Evolutionary conservation across 2,329 filamentous ascomycete genomes (phyloP), one percentile per base, ranked within the genome.

Genomic region (Fusarium agapanthi): DNA sequence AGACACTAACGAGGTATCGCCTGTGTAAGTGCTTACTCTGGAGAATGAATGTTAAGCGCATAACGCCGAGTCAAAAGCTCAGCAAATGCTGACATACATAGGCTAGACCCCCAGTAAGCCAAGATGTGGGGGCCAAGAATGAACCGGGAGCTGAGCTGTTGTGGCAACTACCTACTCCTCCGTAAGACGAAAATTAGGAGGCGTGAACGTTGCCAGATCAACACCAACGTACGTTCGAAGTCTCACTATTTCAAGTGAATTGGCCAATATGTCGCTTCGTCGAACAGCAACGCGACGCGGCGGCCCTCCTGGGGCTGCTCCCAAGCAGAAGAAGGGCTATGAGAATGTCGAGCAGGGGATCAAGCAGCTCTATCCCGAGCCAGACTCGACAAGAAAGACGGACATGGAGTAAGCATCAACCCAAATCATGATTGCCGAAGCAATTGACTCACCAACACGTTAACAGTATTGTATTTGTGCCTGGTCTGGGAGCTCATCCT

Each of bases 401-500:
- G 82, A 83, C 32, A 78, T 84, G 50, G 83, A 84, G 76, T 77
- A 51, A 61, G 76, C 56, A 22, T 34, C 20, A 11, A 3, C 22
- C 5, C 26, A 15, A 20, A 5, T 16, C 5, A 35, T 10, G 13
- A 4, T 3, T 11, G 4, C 7, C 1, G 6, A 32, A 26, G 4
- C 12, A 32, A 3, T 65, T 8, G 13, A 30, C 26, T 22, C 11
- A 44, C 20, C 28, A 18, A 56, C 16, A 6, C 15, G 14, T 2
- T 7, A 20, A 13, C 78, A 80, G 82, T 47, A 84, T 84, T 37
- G 80, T 84, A 5, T 81, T 84, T 18, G 82, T 85, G 1, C 81
- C 83, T 3, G 83, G 83, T 3, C 66, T 85, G 18, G 83, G 81
- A 3, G 82, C 83, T 13, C 71, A 83, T 55, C 83, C 83, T 4